Percentiles rank a stretch among this genome's conserved stretches.
phyloP scores from a whole-genome alignment of 2,329 filamentous ascomycete genomes.

The Fusarium coicis region DNA sequence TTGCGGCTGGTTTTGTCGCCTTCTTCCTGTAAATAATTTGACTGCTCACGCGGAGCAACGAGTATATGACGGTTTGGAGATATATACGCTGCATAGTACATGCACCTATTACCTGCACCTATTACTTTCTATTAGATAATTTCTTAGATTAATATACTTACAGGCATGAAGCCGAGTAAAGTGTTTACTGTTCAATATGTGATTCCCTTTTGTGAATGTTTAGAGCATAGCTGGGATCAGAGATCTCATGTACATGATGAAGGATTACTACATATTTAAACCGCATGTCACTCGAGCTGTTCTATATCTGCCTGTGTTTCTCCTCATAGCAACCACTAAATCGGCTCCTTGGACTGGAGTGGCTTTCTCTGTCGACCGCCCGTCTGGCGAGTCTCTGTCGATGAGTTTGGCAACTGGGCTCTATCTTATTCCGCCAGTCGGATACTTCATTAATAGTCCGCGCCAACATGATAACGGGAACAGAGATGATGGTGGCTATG shows the following conservation, averaged over 20 bases:
- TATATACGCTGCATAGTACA: slow-evolving; percentile 19
- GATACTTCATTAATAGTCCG: background rate
- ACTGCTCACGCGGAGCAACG: slow-evolving; percentile 18
- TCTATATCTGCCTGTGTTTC: accelerated
- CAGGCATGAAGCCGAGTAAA: background rate
- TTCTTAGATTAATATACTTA: slow-evolving; percentile 17
- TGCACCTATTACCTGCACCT: slow-evolving; percentile 27
- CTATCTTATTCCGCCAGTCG: accelerated
- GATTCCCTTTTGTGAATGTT: background rate
- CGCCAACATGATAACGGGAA: background rate
- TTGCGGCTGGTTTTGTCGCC: slow-evolving; percentile 24
- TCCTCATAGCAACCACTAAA: accelerated
- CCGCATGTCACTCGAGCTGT: accelerated
- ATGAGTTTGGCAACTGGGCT: accelerated
- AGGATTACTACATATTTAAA: accelerated
- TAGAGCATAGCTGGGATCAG: no score
- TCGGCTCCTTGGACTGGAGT: accelerated
- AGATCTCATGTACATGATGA: background rate
- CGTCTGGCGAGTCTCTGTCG: accelerated
- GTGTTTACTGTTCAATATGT: accelerated
- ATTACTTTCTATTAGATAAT: slow-evolving; percentile 17
- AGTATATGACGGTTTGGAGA: slow-evolving; percentile 18
- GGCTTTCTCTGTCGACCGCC: no score
- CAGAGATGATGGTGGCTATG: accelerated
- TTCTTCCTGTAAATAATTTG: slow-evolving; percentile 28